These are phyloP conservation scores for Colletotrichum eleusines DNA, from an alignment of 2,329 filamentous ascomycete species.

Conservation along the genomic window DNA sequence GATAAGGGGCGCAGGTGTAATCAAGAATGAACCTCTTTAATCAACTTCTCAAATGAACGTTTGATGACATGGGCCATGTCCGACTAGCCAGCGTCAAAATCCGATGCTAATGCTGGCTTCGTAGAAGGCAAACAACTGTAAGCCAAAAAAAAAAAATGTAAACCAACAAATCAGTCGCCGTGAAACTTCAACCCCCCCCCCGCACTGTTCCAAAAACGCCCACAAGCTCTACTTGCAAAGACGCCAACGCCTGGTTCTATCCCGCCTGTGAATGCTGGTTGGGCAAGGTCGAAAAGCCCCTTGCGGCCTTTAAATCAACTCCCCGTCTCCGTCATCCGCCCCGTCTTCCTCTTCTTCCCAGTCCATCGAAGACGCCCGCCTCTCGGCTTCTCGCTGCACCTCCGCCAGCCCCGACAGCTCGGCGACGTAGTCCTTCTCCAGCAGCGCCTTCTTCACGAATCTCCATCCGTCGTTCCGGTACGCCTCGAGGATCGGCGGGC, in stretches of 20 bases:
- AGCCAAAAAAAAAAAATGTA: not conserved
- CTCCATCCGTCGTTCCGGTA: constrained; percentile 79
- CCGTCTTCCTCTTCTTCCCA: constrained; percentile 71
- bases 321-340: constrained; percentile 66
- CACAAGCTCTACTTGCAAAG: not conserved
- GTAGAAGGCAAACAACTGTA: not conserved
- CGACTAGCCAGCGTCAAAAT: not conserved
- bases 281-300: not conserved
- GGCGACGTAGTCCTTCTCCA: constrained; percentile 82
- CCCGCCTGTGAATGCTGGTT: constrained; percentile 1
- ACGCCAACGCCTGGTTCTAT: constrained; percentile 13
- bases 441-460: constrained; percentile 80
- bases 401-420: constrained; percentile 81
- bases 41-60: not conserved
- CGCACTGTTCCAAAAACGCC: not conserved
- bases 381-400: constrained; percentile 72
- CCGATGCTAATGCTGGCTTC: not conserved
- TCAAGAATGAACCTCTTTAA: not conserved
- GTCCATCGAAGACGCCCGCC: constrained; percentile 65
- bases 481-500: constrained; percentile 73
- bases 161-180: not conserved
- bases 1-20: not conserved
- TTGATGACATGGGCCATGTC: not conserved
- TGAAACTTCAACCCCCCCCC: no score
- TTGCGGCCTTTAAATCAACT: constrained; percentile 55